Evolutionary conservation across 2,329 filamentous ascomycete species (phyloP), one percentile per base, ranked within the genome.

Genomic region (Aureobasidium subglaciale): DNA sequence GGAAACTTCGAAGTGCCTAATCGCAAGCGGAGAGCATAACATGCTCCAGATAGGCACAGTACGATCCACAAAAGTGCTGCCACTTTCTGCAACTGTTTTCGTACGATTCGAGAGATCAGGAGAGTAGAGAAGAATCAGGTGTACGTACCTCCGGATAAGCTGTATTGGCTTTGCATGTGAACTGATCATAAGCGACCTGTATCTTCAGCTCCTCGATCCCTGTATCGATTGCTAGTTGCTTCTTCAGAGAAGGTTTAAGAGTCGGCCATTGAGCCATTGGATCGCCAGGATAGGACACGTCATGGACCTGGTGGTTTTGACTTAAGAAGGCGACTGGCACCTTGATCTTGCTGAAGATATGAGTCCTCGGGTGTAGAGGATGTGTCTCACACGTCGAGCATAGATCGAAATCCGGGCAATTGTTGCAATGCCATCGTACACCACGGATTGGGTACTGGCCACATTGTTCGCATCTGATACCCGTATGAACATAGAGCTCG

Each of bases 111-210:
- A n/a, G n/a, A n/a, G n/a, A n/a, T n/a, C n/a, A n/a, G n/a, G n/a
- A n/a, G n/a, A n/a, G n/a, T n/a, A 27, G 13, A 49, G 2, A 4
- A 2, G 5, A 5, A 35, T 27, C 8, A 6, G 22, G 18, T 37
- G 3, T n/a, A 30, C 25, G 15, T 53, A 53, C 48, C 16, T 86
- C 81, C 30, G 83, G 75, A 86, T 87, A 96, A 67, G 92, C 85
- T 5, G 85, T 86, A 62, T 88, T 92, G 38, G 92, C 92, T 71
- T 96, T 85, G 68, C 91, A 96, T 5, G 88, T 91, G 80, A 95
- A 99, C 67, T 97, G 92, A 66, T 97, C 92, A 86, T 91, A 97
- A 38, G 95, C 82, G 6, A 91, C 92, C 71, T 97, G 92, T 5
- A 99, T 76, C 69, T 95, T 90, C 1, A 90, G 86, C 25, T 87